A percentile compares a stretch with the other conserved stretches of the same genome.
These are phyloP conservation scores for Byssoonygena ceratinophila DNA, from an alignment of 2,329 filamentous ascomycete genomes.

Conservation along the genomic window DNA sequence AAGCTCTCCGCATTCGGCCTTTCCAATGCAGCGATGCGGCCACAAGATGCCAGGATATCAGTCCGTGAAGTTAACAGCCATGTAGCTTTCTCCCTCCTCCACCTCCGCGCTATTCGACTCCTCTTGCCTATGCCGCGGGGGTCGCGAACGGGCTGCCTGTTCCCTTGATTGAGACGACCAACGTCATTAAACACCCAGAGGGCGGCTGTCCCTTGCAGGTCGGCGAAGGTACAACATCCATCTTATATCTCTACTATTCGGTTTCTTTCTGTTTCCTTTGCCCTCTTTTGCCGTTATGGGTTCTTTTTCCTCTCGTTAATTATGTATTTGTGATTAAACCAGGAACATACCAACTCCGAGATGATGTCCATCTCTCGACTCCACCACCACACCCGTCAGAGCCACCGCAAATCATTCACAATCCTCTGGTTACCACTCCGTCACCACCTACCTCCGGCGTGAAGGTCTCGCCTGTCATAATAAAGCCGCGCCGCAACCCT, in stretches of 20 bases:
- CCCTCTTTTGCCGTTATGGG: not conserved
- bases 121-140: constrained; percentile 61
- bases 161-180: constrained; percentile 87
- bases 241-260: not conserved
- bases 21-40: not conserved
- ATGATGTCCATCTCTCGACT: constrained; percentile 84
- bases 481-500: constrained; percentile 50
- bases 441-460: constrained; percentile 77
- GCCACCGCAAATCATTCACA: constrained; percentile 73
- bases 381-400: constrained; percentile 94
- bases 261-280: not conserved
- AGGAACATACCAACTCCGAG: constrained; percentile 84
- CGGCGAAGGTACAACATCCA: constrained; percentile 61
- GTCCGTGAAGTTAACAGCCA: not conserved
- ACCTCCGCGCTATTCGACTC: constrained; percentile 69
- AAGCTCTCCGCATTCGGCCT: too few relatives aligned
- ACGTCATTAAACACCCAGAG: constrained; percentile 67
- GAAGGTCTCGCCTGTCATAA: constrained; percentile 64
- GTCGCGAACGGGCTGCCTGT: constrained; percentile 56
- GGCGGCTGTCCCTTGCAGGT: constrained; percentile 85
- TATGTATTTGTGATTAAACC: not conserved
- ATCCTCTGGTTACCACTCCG: constrained; percentile 76
- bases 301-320: not conserved
- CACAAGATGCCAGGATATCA: constrained; percentile 2
- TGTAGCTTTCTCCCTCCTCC: constrained; percentile 69